Base-by-base conservation (phyloP, 2,329 filamentous ascomycete species). In the Talaromyces rugulosus region DNA sequence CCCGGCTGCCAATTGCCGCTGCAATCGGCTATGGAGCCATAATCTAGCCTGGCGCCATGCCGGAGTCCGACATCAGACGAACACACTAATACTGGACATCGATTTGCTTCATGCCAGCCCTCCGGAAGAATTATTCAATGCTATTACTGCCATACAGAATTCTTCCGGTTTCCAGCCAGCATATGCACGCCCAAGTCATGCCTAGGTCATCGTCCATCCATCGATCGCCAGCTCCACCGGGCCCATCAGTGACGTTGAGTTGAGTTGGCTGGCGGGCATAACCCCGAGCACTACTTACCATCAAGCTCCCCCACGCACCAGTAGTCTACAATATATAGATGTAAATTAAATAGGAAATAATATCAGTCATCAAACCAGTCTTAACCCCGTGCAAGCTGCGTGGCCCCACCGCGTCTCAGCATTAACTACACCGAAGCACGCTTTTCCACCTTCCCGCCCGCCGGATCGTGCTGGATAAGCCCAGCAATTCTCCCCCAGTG, bases 381-480 rank as follows among this genome's bases (percentile, higher is more conserved):
- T 16, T 47, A 47, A 47, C 44, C 12, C 44, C 44, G 44, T 16
- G 23, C 44, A 47, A 47, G 44, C 44, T 27, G 40, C 40, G 40
- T 12, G 23, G 44, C 44, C 44, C 44, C 44, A 47, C 44, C 18
- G 44, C 9, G n/a, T 47, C n/a, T 42, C n/a, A 23, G 8, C 16
- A 16, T 8, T 12, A 27, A n/a, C 44, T 47, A 47, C 44, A 47
- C 44, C 44, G 44, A 47, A 47, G 44, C 18, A 27, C 44, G 44
- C 44, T 47, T 47, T 47, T 47, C 23, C 23, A 18, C 44, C n/a
- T 27, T 47, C 44, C 12, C 44, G n/a, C n/a, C 57, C 60, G 60
- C 62, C 63, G 63, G 63, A 59, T 60, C 60, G 47, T 50, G 60
- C 63, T 64, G 63, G 57, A 62, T 64, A 60, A 63, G 50, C 58